These are phyloP conservation scores for Xylaria palmicola DNA, from an alignment of 495 filamentous ascomycete species.

Conservation along the genomic window DNA sequence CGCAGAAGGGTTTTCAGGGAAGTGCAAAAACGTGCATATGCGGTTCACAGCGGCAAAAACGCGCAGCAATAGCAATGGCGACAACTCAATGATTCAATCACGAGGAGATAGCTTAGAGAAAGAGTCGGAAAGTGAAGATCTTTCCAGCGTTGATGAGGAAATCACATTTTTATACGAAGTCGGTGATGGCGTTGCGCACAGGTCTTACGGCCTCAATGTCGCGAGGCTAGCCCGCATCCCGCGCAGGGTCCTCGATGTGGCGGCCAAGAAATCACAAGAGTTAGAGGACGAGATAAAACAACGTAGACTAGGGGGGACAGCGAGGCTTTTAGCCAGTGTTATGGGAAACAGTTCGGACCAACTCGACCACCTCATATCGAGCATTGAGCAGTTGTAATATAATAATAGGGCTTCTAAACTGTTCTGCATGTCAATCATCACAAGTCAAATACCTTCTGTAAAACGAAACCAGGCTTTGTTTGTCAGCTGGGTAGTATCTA, in stretches of 20 bases:
- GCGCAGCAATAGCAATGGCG: background rate
- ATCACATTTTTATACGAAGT: conserved; percentile 86
- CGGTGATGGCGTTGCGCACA: conserved; percentile 83
- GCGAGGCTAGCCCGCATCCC: conserved; percentile 85
- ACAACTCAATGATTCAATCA: conserved; percentile 24
- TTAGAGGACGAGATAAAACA: conserved; percentile 72
- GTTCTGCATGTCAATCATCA: background rate
- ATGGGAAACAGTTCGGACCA: conserved; percentile 34
- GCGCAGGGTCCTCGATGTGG: conserved; percentile 68
- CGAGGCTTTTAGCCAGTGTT: conserved; percentile 46
- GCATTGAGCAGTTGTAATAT: conserved; percentile 51
- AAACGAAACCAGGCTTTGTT: no score
- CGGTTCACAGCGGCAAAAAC: conserved; percentile 60
- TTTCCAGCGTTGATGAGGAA: conserved; percentile 45
- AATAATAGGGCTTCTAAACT: background rate
- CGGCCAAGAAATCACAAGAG: conserved; percentile 73
- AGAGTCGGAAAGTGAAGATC: conserved; percentile 35
- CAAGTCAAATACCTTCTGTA: no score
- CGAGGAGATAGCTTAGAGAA: conserved; percentile 22
- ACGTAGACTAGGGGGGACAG: conserved; percentile 51
- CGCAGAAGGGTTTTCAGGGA: conserved; percentile 61
- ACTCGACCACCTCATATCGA: conserved; percentile 45
- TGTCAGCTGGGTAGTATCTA: conserved; percentile 14
- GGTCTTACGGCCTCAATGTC: conserved; percentile 93
- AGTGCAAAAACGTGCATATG: conserved; percentile 80